phyloP scores from a whole-genome alignment of 306 rosid species.

The Corylus americana region DNA sequence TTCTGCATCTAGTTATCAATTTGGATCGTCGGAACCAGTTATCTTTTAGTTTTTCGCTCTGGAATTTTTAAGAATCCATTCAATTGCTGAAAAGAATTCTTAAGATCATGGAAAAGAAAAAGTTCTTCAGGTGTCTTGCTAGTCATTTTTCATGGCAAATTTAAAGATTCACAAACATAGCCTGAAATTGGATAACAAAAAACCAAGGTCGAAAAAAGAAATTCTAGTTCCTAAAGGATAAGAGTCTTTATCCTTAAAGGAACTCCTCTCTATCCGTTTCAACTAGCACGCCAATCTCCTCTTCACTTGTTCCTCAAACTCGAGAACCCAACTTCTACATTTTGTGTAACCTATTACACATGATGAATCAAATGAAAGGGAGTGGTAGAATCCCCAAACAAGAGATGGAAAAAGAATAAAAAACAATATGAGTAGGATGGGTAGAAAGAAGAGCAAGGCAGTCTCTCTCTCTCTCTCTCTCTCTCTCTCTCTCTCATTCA shows the following conservation, averaged over 20 bases:
- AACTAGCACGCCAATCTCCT: not conserved
- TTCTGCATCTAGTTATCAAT: not conserved
- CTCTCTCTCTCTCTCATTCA: not conserved
- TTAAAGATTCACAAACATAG: not conserved
- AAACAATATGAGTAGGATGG: not conserved
- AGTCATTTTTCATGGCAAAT: conserved; percentile 18
- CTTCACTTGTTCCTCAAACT: not conserved
- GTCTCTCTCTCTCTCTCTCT: not conserved
- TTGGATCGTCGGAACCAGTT: not conserved
- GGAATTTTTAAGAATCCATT: conserved; percentile 6
- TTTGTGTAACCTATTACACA: not conserved
- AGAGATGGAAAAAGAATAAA: not conserved
- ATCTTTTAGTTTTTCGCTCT: not conserved
- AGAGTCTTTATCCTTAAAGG: not conserved
- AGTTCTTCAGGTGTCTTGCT: not conserved
- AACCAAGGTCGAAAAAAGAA: not conserved
- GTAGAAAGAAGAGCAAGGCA: not conserved
- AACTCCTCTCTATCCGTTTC: not conserved
- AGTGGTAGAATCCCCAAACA: not conserved
- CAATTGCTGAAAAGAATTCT: not conserved
- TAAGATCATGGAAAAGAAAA: not conserved
- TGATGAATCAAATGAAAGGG: not conserved
- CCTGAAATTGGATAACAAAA: not conserved
- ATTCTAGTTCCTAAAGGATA: not conserved
- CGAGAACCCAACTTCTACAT: not conserved